phyloP scores from a whole-genome alignment of 441 rosid species.

The Populus hybrid region DNA sequence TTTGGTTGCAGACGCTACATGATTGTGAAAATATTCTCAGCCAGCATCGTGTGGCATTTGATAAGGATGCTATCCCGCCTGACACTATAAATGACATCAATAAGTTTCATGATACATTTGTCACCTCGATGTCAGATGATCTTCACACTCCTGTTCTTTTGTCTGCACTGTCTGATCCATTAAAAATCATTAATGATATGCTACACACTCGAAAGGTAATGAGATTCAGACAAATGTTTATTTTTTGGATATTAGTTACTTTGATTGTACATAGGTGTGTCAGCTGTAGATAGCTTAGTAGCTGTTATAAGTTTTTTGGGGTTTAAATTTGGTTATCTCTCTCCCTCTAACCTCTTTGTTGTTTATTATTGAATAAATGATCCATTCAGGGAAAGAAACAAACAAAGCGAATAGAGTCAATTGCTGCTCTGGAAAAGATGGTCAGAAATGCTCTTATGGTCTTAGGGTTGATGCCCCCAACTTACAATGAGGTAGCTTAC shows the following conservation, averaged over 20 bases:
- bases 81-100: constrained; percentile 43
- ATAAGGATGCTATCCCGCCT: constrained; percentile 44
- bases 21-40: constrained; percentile 60
- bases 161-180: constrained; percentile 83
- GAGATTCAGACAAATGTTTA: constrained; percentile 8
- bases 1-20: constrained; percentile 62
- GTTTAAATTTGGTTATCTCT: neutral
- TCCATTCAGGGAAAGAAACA: constrained; percentile 79
- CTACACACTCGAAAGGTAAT: constrained; percentile 74
- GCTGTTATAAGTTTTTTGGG: neutral
- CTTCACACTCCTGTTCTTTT: constrained; percentile 76
- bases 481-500: constrained; percentile 64
- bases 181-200: constrained; percentile 80
- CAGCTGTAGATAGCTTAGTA: neutral
- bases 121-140: constrained; percentile 90
- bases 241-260: neutral
- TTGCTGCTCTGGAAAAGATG: constrained; percentile 58
- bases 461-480: constrained; percentile 73
- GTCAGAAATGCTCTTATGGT: constrained; percentile 56
- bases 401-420: constrained; percentile 60
- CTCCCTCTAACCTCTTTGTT: neutral
- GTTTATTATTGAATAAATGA: constrained; percentile 6
- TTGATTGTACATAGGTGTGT: neutral
- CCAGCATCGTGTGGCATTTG: constrained; percentile 36
- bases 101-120: constrained; percentile 51